phyloP scores from a whole-genome alignment of 2,329 filamentous ascomycete species.

The Fusarium nematophilum region DNA sequence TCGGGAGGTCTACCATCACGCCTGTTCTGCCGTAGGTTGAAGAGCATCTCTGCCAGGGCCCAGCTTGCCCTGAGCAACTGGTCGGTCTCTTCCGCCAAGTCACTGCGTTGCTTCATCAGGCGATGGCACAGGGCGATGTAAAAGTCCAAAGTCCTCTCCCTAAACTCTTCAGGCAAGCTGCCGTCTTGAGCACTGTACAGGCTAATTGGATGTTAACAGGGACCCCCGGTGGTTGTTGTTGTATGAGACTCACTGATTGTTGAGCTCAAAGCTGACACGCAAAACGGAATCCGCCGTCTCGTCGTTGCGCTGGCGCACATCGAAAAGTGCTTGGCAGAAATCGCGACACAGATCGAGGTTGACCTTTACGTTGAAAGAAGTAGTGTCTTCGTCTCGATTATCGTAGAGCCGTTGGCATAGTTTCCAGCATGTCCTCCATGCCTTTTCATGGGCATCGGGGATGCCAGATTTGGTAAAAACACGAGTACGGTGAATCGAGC shows the following conservation, averaged over 20 bases:
- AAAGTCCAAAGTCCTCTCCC: slow-evolving; percentile 91
- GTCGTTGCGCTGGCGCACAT: slow-evolving; percentile 81
- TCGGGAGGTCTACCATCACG: slow-evolving; percentile 79
- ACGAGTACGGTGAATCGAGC: slow-evolving; percentile 82
- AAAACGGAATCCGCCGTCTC: slow-evolving; percentile 87
- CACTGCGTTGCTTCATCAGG: slow-evolving; percentile 92
- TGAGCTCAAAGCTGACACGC: slow-evolving; percentile 92
- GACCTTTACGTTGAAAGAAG: slow-evolving; percentile 73
- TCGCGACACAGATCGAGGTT: slow-evolving; percentile 90
- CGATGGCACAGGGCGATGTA: slow-evolving; percentile 94
- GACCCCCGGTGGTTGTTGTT: not conserved
- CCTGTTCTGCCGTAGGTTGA: slow-evolving; percentile 85
- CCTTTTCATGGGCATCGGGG: slow-evolving; percentile 83
- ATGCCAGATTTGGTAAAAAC: slow-evolving; percentile 81
- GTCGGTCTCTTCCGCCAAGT: slow-evolving; percentile 84
- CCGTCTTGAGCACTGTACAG: slow-evolving; percentile 90
- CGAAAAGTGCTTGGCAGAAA: slow-evolving; percentile 92
- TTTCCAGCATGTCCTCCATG: slow-evolving; percentile 95
- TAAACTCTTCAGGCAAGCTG: slow-evolving; percentile 84
- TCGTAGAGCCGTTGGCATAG: slow-evolving; percentile 91
- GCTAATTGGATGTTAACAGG: slow-evolving; percentile 53
- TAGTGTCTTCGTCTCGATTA: slow-evolving; percentile 77
- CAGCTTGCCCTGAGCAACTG: slow-evolving; percentile 87
- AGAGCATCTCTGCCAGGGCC: slow-evolving; percentile 92
- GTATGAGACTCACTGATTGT: slow-evolving; percentile 77